Base-by-base conservation (phyloP, 2,329 filamentous ascomycete species). In the Ophiostoma novo-ulmi region DNA sequence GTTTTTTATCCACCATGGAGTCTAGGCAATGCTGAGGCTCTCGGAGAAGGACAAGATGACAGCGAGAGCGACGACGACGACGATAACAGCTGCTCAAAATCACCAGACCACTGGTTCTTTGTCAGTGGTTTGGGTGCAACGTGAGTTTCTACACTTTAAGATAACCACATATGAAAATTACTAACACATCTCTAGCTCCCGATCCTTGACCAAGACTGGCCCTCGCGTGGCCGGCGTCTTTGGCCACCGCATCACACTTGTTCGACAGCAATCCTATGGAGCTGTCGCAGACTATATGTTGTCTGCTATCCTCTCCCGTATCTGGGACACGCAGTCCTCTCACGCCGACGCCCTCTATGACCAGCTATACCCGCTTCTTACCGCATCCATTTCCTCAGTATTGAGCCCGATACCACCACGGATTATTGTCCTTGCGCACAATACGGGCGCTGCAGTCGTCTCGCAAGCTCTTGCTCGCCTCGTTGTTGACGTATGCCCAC, bases 261-360 rank as follows among this genome's bases (percentile, higher is more conserved):
- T 86, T 65, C 82, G 85, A 72, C 79, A 81, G 0, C 79, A 80
- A 39, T 81, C 85, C 11, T 80, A 84, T 39, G 86, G 87, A 72
- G 79, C 84, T 2, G 80, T 84, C 48, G 83, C 87, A 74, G 86
- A 88, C 75, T 76, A 86, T 35, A 74, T 85, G 61, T 78, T 73
- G 22, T 39, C 63, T 14, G 72, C 76, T n/a, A 74, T 78, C 55
- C 65, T 80, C 3, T 78, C 78, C 70, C 77, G 78, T 5, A 79
- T 76, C 22, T 67, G 66, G 17, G 52, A 55, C 1, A 41, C 70
- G 2, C 76, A 78, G 2, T 78, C 75, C 1, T 73, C 74, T 11
- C 74, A 75, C 10, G 77, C 77, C 35, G 75, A 76, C 3, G 74
- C 75, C 3, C 75, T 81, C 17, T 82, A 82, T 72, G 72, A 73